phyloP scores from a whole-genome alignment of 192 early-diverging fungal genomes.

The Phlyctochytrium arcticum region DNA sequence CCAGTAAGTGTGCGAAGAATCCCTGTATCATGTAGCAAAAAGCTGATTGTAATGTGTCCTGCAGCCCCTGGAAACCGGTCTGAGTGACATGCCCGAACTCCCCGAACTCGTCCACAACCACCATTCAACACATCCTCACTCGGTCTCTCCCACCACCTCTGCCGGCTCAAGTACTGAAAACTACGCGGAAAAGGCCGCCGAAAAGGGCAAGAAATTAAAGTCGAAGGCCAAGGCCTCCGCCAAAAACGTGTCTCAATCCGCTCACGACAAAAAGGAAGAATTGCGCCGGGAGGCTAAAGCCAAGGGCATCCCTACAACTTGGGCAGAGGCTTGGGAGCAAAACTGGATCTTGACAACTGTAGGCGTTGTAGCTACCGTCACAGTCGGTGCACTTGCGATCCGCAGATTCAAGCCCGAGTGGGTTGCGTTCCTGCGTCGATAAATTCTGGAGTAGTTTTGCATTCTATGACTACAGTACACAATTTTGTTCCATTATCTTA shows the following conservation, averaged over 20 bases:
- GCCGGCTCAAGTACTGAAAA: neutral
- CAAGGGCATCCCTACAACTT: neutral
- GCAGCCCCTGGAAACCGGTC: conserved; percentile 14
- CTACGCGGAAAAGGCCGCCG: neutral
- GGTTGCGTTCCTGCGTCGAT: neutral
- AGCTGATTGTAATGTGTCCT: neutral
- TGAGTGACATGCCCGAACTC: conserved; percentile 21
- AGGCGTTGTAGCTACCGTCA: neutral
- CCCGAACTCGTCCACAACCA: conserved; percentile 15
- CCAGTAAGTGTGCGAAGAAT: neutral
- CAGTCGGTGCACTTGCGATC: conserved; percentile 5
- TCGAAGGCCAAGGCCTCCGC: neutral
- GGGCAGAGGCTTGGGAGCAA: conserved; percentile 20
- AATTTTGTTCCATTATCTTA: too few relatives aligned
- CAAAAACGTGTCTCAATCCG: neutral
- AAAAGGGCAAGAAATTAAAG: too few relatives aligned
- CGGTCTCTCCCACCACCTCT: neutral
- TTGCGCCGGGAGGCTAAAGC: neutral
- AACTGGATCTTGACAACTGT: conserved; percentile 13
- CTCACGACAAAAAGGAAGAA: conserved; percentile 1
- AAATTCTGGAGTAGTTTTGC: too few relatives aligned
- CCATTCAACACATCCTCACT: neutral
- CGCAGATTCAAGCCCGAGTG: neutral
- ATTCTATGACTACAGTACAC: too few relatives aligned
- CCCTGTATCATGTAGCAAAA: neutral